These are phyloP conservation scores for Leccinum imitatum DNA, from an alignment of 768 basidiomycete genomes.

Conservation along the genomic window DNA sequence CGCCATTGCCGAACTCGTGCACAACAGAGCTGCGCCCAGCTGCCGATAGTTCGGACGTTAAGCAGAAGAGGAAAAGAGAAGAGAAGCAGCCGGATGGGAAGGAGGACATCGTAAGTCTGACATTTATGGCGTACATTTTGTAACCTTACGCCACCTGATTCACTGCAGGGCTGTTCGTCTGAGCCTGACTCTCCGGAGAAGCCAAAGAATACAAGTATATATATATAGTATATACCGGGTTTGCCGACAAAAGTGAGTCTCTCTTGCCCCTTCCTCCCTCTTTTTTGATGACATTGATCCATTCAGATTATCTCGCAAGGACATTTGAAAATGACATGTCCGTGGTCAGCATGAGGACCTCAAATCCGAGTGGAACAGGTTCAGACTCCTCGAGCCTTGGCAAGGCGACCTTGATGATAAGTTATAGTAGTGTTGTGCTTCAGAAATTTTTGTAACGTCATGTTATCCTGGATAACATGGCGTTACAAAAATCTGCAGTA, in stretches of 20 bases:
- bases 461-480: too few species aligned
- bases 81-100: not conserved
- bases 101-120: not conserved
- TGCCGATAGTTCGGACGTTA: not conserved
- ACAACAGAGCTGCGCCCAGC: not conserved
- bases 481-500: too few species aligned
- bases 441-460: not conserved
- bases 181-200: not conserved
- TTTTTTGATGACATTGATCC: not conserved
- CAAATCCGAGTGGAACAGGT: not conserved
- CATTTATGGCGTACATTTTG: not conserved
- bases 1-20: too few species aligned
- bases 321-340: slow-evolving; percentile 10
- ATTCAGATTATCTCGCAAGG: slow-evolving; percentile 8
- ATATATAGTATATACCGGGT: not conserved
- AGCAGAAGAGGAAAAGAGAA: not conserved
- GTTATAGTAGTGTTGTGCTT: too few species aligned
- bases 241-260: not conserved
- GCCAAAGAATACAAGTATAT: not conserved
- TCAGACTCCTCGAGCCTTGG: not conserved
- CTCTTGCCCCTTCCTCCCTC: not conserved
- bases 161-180: not conserved
- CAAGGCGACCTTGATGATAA: not conserved
- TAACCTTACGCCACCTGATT: not conserved
- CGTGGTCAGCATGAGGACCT: not conserved